Percentiles rank a stretch among this genome's conserved stretches.
Conservation (phyloP, 345 rosid genomes). For the Arabis hirsuta region DNA sequence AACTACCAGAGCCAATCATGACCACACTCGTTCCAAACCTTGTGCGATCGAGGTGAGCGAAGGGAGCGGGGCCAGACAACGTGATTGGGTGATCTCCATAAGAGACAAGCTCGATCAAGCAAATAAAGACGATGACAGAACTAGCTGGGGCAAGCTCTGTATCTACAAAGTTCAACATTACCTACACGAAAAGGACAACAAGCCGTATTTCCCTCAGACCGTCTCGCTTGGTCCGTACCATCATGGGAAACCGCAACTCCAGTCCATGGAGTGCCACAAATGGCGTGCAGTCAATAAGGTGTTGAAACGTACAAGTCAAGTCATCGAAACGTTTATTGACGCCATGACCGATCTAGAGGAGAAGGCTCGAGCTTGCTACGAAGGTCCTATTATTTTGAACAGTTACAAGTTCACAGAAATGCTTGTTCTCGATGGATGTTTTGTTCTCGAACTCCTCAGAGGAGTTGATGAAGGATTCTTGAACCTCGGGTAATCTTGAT, state of each 20-base stretch:
- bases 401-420: slow-evolving; percentile 71
- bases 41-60: slow-evolving; percentile 44
- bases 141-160: slow-evolving; percentile 53
- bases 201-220: slow-evolving; percentile 67
- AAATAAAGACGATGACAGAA: slow-evolving; percentile 51
- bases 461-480: slow-evolving; percentile 64
- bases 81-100: slow-evolving; percentile 60
- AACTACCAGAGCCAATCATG: background rate
- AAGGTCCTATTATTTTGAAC: slow-evolving; percentile 49
- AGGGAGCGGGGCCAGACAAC: background rate
- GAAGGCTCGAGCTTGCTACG: slow-evolving; percentile 58
- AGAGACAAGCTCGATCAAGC: slow-evolving; percentile 60
- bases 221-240: slow-evolving; percentile 76
- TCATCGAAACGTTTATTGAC: slow-evolving; percentile 54
- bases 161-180: slow-evolving; percentile 20
- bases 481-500: slow-evolving; percentile 43
- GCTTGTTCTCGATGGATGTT: slow-evolving; percentile 80
- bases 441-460: slow-evolving; percentile 60
- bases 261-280: slow-evolving; percentile 69
- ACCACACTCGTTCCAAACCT: background rate
- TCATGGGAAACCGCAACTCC: slow-evolving; percentile 54
- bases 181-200: slow-evolving; percentile 50
- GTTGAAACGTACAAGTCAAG: slow-evolving; percentile 54
- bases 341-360: slow-evolving; percentile 60
- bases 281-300: slow-evolving; percentile 65